These are phyloP conservation scores for Vinca minor DNA, from an alignment of 257 asterid genomes.

Conservation along the genomic window DNA sequence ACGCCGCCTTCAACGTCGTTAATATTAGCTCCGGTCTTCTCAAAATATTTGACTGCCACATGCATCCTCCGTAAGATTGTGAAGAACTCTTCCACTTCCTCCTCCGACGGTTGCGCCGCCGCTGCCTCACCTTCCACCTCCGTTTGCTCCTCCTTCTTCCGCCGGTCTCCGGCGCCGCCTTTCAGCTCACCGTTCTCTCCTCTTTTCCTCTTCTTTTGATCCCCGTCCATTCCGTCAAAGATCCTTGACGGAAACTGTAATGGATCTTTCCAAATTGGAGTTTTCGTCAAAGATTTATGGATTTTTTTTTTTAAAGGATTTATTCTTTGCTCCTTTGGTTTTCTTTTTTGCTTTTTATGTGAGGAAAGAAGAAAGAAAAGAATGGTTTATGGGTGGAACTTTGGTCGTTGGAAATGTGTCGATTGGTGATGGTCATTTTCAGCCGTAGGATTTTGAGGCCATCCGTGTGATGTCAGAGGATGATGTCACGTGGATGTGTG, in stretches of 20 bases:
- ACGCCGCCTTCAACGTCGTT: conserved; percentile 10
- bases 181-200: too few species aligned
- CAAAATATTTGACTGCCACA: conserved; percentile 28
- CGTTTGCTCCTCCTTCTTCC: conserved; percentile 5
- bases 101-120: conserved; percentile 42
- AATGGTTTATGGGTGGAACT: background rate
- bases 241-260: conserved; percentile 1
- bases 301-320: background rate
- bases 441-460: conserved; percentile 5
- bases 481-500: conserved; percentile 6
- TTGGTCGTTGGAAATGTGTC: background rate
- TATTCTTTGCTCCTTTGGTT: background rate
- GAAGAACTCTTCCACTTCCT: conserved; percentile 41
- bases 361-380: too few species aligned
- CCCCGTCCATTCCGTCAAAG: too few species aligned
- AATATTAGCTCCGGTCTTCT: conserved; percentile 9
- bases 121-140: conserved; percentile 13
- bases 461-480: background rate
- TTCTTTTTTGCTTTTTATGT: background rate
- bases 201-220: too few species aligned
- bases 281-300: too few species aligned
- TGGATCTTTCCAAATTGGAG: background rate
- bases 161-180: background rate
- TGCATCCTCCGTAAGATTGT: conserved; percentile 35
- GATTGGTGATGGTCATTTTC: background rate